These are phyloP conservation scores for Cenchrus purpureus DNA, from an alignment of 176 grass and related monocot genomes.

Conservation along the genomic window DNA sequence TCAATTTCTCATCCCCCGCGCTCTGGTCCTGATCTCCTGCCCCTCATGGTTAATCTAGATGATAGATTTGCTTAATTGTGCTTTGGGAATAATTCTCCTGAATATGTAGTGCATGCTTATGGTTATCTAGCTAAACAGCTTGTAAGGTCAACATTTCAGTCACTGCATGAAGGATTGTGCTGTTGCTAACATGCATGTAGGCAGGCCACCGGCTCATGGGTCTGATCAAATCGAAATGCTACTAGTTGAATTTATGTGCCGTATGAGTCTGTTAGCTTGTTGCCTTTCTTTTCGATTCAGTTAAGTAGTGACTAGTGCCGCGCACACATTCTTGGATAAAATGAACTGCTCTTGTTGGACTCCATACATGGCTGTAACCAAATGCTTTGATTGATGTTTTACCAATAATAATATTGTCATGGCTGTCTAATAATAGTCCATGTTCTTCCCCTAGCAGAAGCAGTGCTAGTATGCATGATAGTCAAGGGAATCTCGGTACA, in stretches of 20 bases:
- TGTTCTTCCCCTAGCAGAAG: neutral
- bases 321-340: too few species aligned
- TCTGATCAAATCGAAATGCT: too few species aligned
- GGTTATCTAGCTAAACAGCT: neutral
- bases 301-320: neutral
- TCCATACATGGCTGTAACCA: too few species aligned
- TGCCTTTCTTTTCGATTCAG: too few species aligned
- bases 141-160: neutral
- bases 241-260: too few species aligned
- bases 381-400: too few species aligned
- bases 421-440: too few species aligned
- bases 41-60: neutral
- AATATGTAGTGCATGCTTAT: neutral
- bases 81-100: neutral
- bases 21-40: too few species aligned
- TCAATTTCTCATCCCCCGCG: too few species aligned
- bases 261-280: too few species aligned
- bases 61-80: conserved; percentile 5
- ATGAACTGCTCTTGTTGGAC: neutral
- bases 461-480: too few species aligned
- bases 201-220: neutral
- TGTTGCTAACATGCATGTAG: neutral
- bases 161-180: neutral
- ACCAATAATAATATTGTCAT: neutral
- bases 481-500: too few species aligned